phyloP scores from a whole-genome alignment of 2,329 filamentous ascomycete genomes.

The Neofusicoccum parvum region DNA sequence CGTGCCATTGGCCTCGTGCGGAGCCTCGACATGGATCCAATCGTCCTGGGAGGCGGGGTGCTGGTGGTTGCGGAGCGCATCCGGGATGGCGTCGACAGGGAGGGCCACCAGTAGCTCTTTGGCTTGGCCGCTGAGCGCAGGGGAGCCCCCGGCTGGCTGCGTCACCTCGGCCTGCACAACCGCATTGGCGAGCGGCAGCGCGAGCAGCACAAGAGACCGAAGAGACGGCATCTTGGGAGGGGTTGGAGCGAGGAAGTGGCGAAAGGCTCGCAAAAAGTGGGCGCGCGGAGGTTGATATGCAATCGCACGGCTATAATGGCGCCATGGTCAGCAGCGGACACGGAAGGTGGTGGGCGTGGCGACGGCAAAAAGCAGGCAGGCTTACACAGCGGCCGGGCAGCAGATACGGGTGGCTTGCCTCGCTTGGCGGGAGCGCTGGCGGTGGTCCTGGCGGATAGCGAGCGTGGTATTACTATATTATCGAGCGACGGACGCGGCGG shows the following conservation, averaged over 20 bases:
- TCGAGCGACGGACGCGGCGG: background rate
- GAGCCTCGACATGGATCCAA: constrained; percentile 65
- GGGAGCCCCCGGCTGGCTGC: constrained; percentile 28
- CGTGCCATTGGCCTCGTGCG: constrained; percentile 62
- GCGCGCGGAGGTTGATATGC: background rate
- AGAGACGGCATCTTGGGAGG: constrained; percentile 27
- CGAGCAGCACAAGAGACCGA: constrained; percentile 32
- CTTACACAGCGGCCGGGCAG: background rate
- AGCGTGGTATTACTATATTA: constrained; percentile 3
- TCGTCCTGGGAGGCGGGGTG: constrained; percentile 61
- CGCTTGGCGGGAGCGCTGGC: background rate
- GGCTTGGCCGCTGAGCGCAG: constrained; percentile 41
- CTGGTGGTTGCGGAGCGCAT: constrained; percentile 65
- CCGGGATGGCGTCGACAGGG: constrained; percentile 64
- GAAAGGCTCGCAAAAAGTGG: background rate
- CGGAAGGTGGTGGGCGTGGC: background rate
- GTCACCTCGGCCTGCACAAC: constrained; percentile 29
- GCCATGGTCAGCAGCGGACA: background rate
- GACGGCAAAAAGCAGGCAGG: background rate
- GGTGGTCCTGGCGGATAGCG: background rate
- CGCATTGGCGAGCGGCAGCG: constrained; percentile 33
- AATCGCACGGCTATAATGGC: constrained; percentile 5
- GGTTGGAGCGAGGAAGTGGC: background rate
- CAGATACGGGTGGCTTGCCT: constrained; percentile 9
- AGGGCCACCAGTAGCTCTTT: constrained; percentile 56